Evolutionary conservation across 495 filamentous ascomycete species (phyloP).

Genomic region (Acidiella bohemica): DNA sequence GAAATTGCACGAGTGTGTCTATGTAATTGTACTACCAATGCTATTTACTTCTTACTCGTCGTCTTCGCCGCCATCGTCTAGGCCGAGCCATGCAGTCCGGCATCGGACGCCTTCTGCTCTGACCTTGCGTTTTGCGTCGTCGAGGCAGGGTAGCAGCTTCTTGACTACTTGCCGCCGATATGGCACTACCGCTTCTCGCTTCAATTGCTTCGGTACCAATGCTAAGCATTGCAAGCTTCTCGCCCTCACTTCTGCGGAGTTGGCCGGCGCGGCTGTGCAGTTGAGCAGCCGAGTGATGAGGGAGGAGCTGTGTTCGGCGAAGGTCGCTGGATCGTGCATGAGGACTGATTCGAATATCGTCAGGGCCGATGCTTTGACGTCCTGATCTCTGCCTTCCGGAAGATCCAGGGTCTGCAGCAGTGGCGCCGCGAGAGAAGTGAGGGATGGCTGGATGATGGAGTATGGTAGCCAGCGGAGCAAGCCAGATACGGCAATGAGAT

Average conservation of each 20-base stretch:
- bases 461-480: conserved; percentile 50
- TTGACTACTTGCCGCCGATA: conserved; percentile 44
- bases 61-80: conserved; percentile 50
- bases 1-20: too few species aligned
- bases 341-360: conserved; percentile 47
- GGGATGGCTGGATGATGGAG: conserved; percentile 44
- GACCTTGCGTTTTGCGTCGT: conserved; percentile 56
- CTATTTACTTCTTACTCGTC: conserved; percentile 21
- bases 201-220: conserved; percentile 36
- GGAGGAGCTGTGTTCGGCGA: conserved; percentile 47
- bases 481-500: conserved; percentile 52
- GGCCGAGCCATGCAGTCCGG: conserved; percentile 48
- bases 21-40: not conserved
- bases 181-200: conserved; percentile 39
- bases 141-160: conserved; percentile 40
- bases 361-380: conserved; percentile 51
- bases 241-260: conserved; percentile 36
- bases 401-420: conserved; percentile 60
- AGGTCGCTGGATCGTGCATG: conserved; percentile 39
- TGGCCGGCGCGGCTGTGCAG: conserved; percentile 21
- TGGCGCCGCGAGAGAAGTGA: conserved; percentile 48
- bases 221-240: conserved; percentile 44
- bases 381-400: conserved; percentile 28
- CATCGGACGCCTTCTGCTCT: conserved; percentile 57
- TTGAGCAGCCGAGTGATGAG: conserved; percentile 47